Evolutionary conservation across 2,329 filamentous ascomycete genomes (phyloP).

Genomic region (Xylaria sp.): DNA sequence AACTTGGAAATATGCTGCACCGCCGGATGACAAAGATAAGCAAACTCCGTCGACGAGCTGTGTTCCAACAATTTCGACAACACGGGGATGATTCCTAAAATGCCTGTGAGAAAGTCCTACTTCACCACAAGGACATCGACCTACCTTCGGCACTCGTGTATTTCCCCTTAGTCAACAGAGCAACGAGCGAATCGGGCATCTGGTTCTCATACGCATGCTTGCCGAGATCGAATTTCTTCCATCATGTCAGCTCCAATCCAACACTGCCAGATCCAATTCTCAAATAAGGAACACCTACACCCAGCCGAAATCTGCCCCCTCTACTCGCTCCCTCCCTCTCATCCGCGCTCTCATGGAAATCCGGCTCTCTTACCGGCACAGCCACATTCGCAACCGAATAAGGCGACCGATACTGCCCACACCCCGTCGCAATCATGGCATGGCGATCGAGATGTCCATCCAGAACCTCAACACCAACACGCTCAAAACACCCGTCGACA

Average conservation of each 20-base stretch:
- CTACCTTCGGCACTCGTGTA: constrained; percentile 50
- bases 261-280: too few relatives aligned
- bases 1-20: constrained; percentile 80
- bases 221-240: constrained; percentile 59
- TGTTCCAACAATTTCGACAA: constrained; percentile 59
- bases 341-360: not conserved
- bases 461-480: constrained; percentile 47
- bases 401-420: not conserved
- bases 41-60: constrained; percentile 58
- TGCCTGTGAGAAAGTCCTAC: not conserved
- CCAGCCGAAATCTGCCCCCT: constrained; percentile 13
- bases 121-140: not conserved
- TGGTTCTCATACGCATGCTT: constrained; percentile 66
- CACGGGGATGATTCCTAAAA: constrained; percentile 54
- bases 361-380: too few relatives aligned
- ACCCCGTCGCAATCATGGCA: constrained; percentile 34
- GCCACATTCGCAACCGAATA: constrained; percentile 14
- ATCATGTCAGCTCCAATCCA: not conserved
- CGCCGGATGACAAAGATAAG: constrained; percentile 72
- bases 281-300: constrained; percentile 12
- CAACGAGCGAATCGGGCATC: constrained; percentile 66
- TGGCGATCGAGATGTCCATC: constrained; percentile 57
- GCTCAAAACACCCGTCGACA: constrained; percentile 54
- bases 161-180: constrained; percentile 55
- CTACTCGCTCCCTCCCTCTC: not conserved